phyloP scores from a whole-genome alignment of 768 basidiomycete genomes.

The Rhizopogon sp. region DNA sequence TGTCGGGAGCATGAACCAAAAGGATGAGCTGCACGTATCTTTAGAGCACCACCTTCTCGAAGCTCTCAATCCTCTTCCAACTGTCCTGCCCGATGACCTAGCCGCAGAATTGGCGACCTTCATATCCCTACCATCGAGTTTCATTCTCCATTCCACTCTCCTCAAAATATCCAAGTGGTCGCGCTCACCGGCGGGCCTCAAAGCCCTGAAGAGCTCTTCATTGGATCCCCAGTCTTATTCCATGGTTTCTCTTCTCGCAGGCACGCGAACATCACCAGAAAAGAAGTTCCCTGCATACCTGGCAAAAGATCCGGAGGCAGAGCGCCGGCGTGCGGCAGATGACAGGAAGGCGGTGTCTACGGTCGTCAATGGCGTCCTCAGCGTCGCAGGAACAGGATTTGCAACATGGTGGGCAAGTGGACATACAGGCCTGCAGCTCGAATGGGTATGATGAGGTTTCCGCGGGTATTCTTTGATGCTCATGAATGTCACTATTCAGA shows the following conservation, averaged over 20 bases:
- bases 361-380: conserved; percentile 67
- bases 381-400: conserved; percentile 58
- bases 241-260: conserved; percentile 75
- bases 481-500: conserved; percentile 28
- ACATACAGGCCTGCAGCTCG: conserved; percentile 56
- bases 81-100: conserved; percentile 41
- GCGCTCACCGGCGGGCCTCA: conserved; percentile 44
- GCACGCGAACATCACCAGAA: conserved; percentile 73
- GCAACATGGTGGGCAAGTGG: conserved; percentile 74
- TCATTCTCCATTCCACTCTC: conserved; percentile 61
- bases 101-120: conserved; percentile 36
- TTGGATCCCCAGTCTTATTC: conserved; percentile 53
- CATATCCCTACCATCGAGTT: conserved; percentile 26
- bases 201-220: conserved; percentile 32
- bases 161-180: conserved; percentile 64
- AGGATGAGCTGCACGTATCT: conserved; percentile 48
- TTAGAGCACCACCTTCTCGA: conserved; percentile 60
- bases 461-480: conserved; percentile 1
- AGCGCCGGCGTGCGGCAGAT: conserved; percentile 38
- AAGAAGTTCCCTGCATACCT: conserved; percentile 55
- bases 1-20: conserved; percentile 1
- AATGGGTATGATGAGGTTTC: conserved; percentile 56
- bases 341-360: conserved; percentile 67
- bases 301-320: conserved; percentile 42
- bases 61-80: conserved; percentile 39